These are phyloP conservation scores for Solanum chilense DNA, from an alignment of 257 asterid species.

Conservation along the genomic window DNA sequence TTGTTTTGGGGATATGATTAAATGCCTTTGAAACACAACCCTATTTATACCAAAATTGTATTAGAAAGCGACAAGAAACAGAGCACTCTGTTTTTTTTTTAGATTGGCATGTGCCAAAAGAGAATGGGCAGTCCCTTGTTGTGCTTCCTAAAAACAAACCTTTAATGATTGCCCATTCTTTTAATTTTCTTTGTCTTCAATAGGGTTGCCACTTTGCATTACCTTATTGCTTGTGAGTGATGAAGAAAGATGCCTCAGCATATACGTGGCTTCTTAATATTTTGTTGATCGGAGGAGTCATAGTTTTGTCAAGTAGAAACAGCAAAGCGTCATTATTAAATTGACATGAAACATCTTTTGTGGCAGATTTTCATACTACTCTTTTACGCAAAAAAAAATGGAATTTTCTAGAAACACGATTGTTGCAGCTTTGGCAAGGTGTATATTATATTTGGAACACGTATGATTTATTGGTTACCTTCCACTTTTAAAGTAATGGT, in stretches of 20 bases:
- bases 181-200: background rate
- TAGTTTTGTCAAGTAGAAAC: background rate
- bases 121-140: background rate
- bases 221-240: background rate
- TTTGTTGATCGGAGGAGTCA: slow-evolving; percentile 9
- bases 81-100: background rate
- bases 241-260: background rate
- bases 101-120: slow-evolving; percentile 4
- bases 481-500: background rate
- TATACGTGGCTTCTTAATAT: background rate
- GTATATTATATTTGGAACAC: background rate
- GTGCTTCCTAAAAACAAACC: background rate
- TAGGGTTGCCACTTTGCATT: background rate
- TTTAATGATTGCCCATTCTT: background rate
- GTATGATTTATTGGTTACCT: background rate
- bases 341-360: background rate
- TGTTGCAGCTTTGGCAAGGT: background rate
- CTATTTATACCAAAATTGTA: background rate
- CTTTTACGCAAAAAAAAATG: background rate
- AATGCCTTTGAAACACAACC: background rate
- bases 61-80: slow-evolving; percentile 7
- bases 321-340: background rate
- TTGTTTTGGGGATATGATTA: background rate
- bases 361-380: background rate
- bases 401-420: background rate